Evolutionary conservation across 2,329 filamentous ascomycete genomes (phyloP).

Genomic region (Fusarium temperatum): DNA sequence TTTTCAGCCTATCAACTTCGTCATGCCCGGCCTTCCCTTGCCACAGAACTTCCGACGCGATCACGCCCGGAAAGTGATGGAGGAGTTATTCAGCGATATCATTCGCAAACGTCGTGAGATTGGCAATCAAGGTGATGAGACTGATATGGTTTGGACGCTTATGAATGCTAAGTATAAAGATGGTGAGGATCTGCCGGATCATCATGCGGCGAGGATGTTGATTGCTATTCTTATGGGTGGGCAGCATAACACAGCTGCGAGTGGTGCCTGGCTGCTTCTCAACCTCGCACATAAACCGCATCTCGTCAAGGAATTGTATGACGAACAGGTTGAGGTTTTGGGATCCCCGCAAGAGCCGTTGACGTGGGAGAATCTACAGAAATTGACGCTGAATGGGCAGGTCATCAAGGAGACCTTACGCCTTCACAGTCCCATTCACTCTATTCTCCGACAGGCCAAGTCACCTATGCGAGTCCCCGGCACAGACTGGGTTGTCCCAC

Average conservation of each 20-base stretch:
- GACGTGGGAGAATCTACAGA: slow-evolving; percentile 78
- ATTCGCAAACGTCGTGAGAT: slow-evolving; percentile 73
- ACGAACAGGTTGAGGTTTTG: slow-evolving; percentile 78
- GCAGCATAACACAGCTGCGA: slow-evolving; percentile 87
- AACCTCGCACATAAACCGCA: slow-evolving; percentile 81
- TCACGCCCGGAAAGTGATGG: slow-evolving; percentile 79
- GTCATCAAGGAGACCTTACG: slow-evolving; percentile 92
- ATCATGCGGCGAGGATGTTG: slow-evolving; percentile 89
- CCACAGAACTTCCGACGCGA: slow-evolving; percentile 86
- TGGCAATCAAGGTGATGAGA: slow-evolving; percentile 58
- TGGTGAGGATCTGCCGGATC: slow-evolving; percentile 76
- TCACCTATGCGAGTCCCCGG: slow-evolving; percentile 83
- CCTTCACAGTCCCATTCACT: slow-evolving; percentile 91
- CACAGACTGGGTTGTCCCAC: slow-evolving; percentile 83
- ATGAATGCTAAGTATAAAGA: slow-evolving; percentile 88
- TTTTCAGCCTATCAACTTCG: slow-evolving; percentile 88
- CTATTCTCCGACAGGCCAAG: slow-evolving; percentile 91
- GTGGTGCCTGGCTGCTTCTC: slow-evolving; percentile 83
- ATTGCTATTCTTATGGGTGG: slow-evolving; percentile 91
- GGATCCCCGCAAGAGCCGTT: slow-evolving; percentile 78
- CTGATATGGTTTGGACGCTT: slow-evolving; percentile 89
- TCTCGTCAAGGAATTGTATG: slow-evolving; percentile 79
- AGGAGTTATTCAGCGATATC: slow-evolving; percentile 81
- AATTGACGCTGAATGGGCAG: slow-evolving; percentile 80
- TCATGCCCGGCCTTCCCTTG: slow-evolving; percentile 84